Conservation (phyloP, 1,139 yeast species). For the Yamadazyma friedrichii region DNA sequence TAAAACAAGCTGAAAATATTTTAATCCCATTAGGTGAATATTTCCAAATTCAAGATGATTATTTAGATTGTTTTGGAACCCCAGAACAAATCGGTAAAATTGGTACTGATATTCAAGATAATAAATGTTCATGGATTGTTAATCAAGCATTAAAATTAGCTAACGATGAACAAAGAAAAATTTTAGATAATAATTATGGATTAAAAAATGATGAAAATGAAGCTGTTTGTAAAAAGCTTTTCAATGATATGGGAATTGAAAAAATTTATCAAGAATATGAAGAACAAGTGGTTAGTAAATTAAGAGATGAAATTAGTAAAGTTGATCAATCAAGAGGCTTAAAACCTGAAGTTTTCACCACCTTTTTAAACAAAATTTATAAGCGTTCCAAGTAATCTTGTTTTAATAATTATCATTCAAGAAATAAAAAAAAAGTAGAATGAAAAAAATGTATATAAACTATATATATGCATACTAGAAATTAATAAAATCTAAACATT, state of each 20-base stretch:
- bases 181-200: constrained; percentile 89
- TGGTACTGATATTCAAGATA: constrained; percentile 98
- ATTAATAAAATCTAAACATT: constrained; percentile 46
- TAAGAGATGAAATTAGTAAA: constrained; percentile 60
- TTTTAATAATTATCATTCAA: too few relatives aligned
- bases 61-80: constrained; percentile 94
- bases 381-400: constrained; percentile 73
- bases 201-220: constrained; percentile 72
- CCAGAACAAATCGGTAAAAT: constrained; percentile 98
- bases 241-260: constrained; percentile 71
- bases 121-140: constrained; percentile 97
- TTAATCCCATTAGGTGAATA: constrained; percentile 96
- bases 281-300: constrained; percentile 66
- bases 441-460: constrained; percentile 2
- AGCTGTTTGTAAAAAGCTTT: constrained; percentile 69
- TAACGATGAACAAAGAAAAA: constrained; percentile 74
- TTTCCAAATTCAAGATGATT: constrained; percentile 98
- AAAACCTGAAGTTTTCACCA: constrained; percentile 78
- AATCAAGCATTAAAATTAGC: constrained; percentile 87
- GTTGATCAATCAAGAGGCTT: constrained; percentile 92
- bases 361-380: constrained; percentile 87
- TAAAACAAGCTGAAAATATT: constrained; percentile 85
- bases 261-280: constrained; percentile 77
- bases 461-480: constrained; percentile 1
- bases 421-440: not conserved